phyloP scores from a whole-genome alignment of 2,329 filamentous ascomycete species.

The Colletotrichum aenigma region DNA sequence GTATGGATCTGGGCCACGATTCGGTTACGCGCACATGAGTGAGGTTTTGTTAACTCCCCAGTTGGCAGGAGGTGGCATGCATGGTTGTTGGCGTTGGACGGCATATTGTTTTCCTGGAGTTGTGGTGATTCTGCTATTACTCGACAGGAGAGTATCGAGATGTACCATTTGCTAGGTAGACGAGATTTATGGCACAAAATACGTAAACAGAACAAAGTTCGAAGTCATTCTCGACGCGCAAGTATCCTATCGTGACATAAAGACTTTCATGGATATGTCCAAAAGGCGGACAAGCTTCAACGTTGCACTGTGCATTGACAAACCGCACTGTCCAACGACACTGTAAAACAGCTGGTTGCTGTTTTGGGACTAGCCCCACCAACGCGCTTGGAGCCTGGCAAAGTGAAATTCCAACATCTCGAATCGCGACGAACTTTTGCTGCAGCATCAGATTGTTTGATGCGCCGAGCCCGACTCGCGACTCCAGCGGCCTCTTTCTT shows the following conservation, averaged over 20 bases:
- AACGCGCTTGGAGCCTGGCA: slow-evolving; percentile 9
- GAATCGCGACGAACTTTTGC: slow-evolving; percentile 15
- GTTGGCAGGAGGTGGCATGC: slow-evolving; percentile 18
- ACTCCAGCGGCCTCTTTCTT: slow-evolving; percentile 6
- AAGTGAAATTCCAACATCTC: slow-evolving; percentile 21
- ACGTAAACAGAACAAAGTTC: background rate
- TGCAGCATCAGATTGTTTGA: background rate
- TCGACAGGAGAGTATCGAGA: background rate
- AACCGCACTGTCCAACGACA: background rate
- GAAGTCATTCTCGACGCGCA: background rate
- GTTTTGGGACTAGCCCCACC: slow-evolving; percentile 34
- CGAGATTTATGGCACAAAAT: background rate
- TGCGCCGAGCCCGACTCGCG: slow-evolving; percentile 9
- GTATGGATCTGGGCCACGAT: background rate
- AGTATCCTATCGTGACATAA: background rate
- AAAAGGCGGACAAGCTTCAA: background rate
- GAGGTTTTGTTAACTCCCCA: background rate
- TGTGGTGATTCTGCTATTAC: background rate
- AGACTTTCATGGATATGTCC: background rate
- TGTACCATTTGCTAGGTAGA: background rate
- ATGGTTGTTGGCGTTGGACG: slow-evolving; percentile 35
- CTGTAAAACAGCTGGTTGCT: slow-evolving; percentile 36
- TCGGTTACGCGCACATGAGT: slow-evolving; percentile 7
- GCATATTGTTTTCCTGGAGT: background rate
- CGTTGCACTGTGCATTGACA: background rate